A percentile compares a stretch with the other conserved stretches of the same genome.
These are phyloP conservation scores for Neospermospora avenae DNA, from an alignment of 2,329 filamentous ascomycete genomes.

Conservation along the genomic window DNA sequence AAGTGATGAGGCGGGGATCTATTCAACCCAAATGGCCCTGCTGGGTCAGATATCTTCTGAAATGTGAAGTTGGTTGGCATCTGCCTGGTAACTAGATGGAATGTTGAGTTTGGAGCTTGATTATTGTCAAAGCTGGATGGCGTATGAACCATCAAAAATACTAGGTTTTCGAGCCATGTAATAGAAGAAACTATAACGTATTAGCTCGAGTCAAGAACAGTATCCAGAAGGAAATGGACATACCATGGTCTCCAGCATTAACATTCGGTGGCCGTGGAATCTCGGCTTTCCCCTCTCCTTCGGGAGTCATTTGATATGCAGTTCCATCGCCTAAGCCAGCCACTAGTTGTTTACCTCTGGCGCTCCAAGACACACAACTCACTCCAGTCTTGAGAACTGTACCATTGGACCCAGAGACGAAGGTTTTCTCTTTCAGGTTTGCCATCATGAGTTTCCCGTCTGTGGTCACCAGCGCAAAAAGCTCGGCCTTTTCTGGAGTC, in stretches of 20 bases:
- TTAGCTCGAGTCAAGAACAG: conserved; percentile 29
- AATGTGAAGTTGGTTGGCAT: conserved; percentile 60
- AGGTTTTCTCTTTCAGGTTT: conserved; percentile 66
- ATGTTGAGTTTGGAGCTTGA: conserved; percentile 60
- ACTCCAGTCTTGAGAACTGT: conserved; percentile 69
- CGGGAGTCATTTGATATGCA: conserved; percentile 77
- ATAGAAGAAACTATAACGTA: conserved; percentile 65
- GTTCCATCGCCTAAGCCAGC: conserved; percentile 81
- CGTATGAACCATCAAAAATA: conserved; percentile 79
- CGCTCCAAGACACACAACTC: conserved; percentile 87
- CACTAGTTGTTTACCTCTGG: conserved; percentile 86
- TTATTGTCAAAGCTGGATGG: conserved; percentile 54
- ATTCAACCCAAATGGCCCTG: conserved; percentile 66
- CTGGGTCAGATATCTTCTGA: conserved; percentile 72
- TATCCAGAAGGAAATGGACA: conserved; percentile 32
- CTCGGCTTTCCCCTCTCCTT: conserved; percentile 71
- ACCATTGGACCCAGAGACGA: conserved; percentile 58
- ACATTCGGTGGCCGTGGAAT: conserved; percentile 75
- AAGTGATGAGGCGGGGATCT: conserved; percentile 71
- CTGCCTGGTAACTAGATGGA: conserved; percentile 70
- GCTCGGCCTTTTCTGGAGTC: conserved; percentile 64
- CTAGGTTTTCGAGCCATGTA: conserved; percentile 82
- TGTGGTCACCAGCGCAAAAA: conserved; percentile 76
- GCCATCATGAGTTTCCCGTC: conserved; percentile 82
- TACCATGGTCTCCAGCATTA: conserved; percentile 63